Conservation (phyloP, 345 rosid genomes). For the Geranium brycei region DNA sequence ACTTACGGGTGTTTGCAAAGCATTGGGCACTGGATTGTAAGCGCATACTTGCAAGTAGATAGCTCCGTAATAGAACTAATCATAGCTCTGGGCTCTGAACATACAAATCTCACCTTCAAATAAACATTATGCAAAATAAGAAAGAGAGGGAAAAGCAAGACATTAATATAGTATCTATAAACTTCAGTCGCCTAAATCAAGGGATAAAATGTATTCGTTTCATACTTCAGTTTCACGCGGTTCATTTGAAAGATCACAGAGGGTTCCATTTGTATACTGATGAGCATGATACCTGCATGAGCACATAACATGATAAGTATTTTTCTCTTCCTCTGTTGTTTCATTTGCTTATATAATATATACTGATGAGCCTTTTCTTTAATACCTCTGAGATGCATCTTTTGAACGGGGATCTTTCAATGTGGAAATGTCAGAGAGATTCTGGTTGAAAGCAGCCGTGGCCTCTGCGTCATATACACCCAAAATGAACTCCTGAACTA, state of each 20-base stretch:
- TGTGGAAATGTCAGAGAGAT: slow-evolving; percentile 54
- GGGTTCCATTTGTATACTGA: slow-evolving; percentile 67
- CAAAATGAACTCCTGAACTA: slow-evolving; percentile 69
- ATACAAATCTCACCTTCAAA: slow-evolving; percentile 84
- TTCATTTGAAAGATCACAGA: slow-evolving; percentile 77
- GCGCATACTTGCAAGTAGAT: slow-evolving; percentile 92
- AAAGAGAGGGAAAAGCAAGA: not conserved
- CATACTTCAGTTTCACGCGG: slow-evolving; percentile 86
- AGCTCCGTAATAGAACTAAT: slow-evolving; percentile 80
- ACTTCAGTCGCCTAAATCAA: not conserved
- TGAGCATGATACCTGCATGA: slow-evolving; percentile 75
- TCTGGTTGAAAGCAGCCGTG: slow-evolving; percentile 64
- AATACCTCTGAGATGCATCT: slow-evolving; percentile 78
- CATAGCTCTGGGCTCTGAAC: slow-evolving; percentile 84
- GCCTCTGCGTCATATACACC: slow-evolving; percentile 71
- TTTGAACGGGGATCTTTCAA: slow-evolving; percentile 67
- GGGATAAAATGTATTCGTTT: not conserved
- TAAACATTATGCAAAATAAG: slow-evolving; percentile 1
- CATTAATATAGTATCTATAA: not conserved
- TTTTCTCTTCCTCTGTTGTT: not conserved
- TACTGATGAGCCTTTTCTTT: not conserved
- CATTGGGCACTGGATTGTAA: slow-evolving; percentile 64
- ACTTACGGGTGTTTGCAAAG: slow-evolving; percentile 93
- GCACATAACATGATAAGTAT: not conserved
- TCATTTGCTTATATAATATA: not conserved